A percentile compares a stretch with the other conserved stretches of the same genome.
phyloP scores from a whole-genome alignment of 2,329 filamentous ascomycete genomes.

The Aspergillus fumigatus region DNA sequence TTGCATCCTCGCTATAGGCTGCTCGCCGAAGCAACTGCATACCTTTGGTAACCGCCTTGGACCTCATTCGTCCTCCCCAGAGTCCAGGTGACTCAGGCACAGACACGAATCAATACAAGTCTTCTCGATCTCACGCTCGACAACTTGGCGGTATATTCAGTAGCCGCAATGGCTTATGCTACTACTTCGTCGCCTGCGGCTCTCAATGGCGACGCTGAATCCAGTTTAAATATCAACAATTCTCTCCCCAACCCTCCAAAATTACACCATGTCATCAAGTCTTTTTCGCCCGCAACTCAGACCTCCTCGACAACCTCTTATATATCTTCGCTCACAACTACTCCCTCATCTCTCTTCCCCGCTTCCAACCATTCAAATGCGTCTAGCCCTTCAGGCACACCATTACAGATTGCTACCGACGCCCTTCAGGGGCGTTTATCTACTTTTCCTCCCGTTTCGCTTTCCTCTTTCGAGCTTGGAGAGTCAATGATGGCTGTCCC shows the following conservation, averaged over 20 bases:
- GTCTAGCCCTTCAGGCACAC: conserved; percentile 33
- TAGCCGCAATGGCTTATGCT: conserved; percentile 36
- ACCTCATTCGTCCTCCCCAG: conserved; percentile 30
- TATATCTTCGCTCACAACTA: conserved; percentile 26
- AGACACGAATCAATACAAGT: conserved; percentile 28
- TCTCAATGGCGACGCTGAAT: conserved; percentile 33
- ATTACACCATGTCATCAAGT: conserved; percentile 34
- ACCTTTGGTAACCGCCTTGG: conserved; percentile 25
- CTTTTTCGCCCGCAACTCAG: conserved; percentile 23
- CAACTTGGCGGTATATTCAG: conserved; percentile 29
- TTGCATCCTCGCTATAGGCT: conserved; percentile 25
- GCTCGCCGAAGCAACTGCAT: conserved; percentile 23
- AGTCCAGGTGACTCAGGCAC: conserved; percentile 39
- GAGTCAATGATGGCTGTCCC: conserved; percentile 59
- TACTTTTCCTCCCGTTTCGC: conserved; percentile 29
- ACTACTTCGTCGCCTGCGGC: conserved; percentile 31
- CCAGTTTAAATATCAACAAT: conserved; percentile 34
- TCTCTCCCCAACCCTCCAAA: conserved; percentile 28
- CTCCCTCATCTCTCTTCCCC: conserved; percentile 26
- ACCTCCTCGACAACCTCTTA: conserved; percentile 26
- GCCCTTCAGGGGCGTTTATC: conserved; percentile 26
- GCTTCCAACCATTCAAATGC: conserved; percentile 26
- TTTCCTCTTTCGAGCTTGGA: conserved; percentile 63
- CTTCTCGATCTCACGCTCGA: conserved; percentile 21
- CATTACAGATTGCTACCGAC: conserved; percentile 32